Conservation (phyloP, 331 rosid species). For the Stylosanthes scabra region DNA sequence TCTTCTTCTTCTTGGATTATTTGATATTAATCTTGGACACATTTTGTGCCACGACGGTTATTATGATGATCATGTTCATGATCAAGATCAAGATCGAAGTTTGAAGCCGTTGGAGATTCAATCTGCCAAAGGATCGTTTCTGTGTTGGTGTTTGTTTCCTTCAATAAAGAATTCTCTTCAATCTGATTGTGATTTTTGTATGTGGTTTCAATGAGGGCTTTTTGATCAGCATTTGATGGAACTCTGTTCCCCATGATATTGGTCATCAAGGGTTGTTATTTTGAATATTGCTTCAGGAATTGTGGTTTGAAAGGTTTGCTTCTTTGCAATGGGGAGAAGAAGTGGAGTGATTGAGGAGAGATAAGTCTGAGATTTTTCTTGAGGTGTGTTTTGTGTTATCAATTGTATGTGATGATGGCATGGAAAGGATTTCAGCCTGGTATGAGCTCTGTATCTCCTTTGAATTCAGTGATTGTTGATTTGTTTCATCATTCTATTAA, state of each 20-base stretch:
- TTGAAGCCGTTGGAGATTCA: slow-evolving; percentile 39
- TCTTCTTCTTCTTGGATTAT: not conserved
- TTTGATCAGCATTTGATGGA: slow-evolving; percentile 43
- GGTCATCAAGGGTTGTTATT: slow-evolving; percentile 15
- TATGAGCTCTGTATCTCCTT: slow-evolving; percentile 37
- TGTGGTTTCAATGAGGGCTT: slow-evolving; percentile 38
- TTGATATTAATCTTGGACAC: slow-evolving; percentile 21
- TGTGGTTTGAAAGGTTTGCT: slow-evolving; percentile 2
- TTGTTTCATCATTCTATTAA: not conserved
- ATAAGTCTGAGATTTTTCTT: slow-evolving; percentile 31
- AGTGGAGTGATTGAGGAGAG: slow-evolving; percentile 32
- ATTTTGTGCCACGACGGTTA: slow-evolving; percentile 17
- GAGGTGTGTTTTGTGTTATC: slow-evolving; percentile 30
- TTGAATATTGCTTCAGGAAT: slow-evolving; percentile 7
- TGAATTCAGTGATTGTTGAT: slow-evolving; percentile 30
- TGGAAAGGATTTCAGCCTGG: slow-evolving; percentile 10
- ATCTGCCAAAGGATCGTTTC: slow-evolving; percentile 45
- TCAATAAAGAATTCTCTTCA: not conserved
- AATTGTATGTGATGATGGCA: no score
- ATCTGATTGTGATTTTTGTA: slow-evolving; percentile 34
- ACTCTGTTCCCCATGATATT: slow-evolving; percentile 27
- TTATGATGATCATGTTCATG: slow-evolving; percentile 13
- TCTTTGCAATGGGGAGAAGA: slow-evolving; percentile 43
- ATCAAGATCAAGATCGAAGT: slow-evolving; percentile 44
- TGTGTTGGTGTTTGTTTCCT: slow-evolving; percentile 41